Evolutionary conservation across 768 basidiomycete species (phyloP), one percentile per base, ranked within the genome.

Genomic region (Suillus plorans): DNA sequence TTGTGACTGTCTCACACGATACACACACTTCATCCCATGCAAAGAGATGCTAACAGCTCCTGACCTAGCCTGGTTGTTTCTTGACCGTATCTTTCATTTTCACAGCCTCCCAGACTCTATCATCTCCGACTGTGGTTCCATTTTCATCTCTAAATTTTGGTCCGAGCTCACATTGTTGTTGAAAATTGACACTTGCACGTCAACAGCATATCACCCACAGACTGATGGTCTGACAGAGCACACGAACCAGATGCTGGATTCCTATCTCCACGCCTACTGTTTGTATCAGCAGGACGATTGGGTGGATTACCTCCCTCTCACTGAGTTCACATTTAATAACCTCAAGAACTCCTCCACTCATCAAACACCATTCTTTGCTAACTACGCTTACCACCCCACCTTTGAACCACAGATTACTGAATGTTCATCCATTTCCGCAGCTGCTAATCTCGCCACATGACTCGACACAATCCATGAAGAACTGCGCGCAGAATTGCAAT

Each of bases 171-270:
- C 45, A 20, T 14, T 55, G 34, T 14, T 58, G 25, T 5, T 63
- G 4, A 25, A 56, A 5, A 68, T 71, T 22, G 39, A 73, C 7
- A 37, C 61, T 9, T 14, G 63, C 39, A 70, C 70, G 4, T 80
- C 76, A 4, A 81, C 80, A 0, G 78, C 80, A 0, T 84, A 79
- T 64, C 84, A 84, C 56, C 82, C 81, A 0, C 75, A 83, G 68
- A 78, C 80, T 4, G 77, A 83, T 61, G 74, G 77, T 60, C 75
- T 72, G 36, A 79, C 78, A 0, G 79, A 81, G 68, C 66, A 75
- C 20, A 71, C 69, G 22, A 82, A 80, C 60, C 75, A 80, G 66
- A 74, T 71, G 4, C 69, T 82, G 10, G 78, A 81, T 59, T 67
- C 72, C 0, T 80, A 80, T 62, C 72, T 85, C 10, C 73, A 73